phyloP scores from a whole-genome alignment of 1,284 basidiomycete genomes.

The Ganoderma meredithae region DNA sequence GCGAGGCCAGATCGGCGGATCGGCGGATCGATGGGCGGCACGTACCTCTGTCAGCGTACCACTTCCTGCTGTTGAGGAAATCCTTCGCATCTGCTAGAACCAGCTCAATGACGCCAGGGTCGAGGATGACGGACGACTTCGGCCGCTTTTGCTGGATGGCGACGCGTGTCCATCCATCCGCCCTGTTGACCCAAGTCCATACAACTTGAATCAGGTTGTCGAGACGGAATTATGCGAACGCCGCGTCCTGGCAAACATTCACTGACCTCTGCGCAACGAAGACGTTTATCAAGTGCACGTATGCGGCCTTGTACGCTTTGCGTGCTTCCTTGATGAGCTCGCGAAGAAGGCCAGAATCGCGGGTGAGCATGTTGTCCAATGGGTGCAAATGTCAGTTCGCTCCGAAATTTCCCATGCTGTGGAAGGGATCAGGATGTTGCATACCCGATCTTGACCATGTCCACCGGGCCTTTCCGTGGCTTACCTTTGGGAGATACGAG shows the following conservation, averaged over 20 bases:
- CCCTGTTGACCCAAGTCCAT: not conserved
- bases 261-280: constrained; percentile 28
- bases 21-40: not conserved
- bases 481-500: constrained; percentile 37
- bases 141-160: constrained; percentile 32
- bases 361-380: constrained; percentile 32
- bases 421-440: not conserved
- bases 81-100: constrained; percentile 34
- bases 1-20: constrained; percentile 53
- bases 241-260: not conserved
- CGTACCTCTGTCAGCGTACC: constrained; percentile 33
- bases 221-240: not conserved
- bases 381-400: not conserved
- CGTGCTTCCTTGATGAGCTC: constrained; percentile 41
- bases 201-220: no score
- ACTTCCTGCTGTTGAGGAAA: constrained; percentile 33
- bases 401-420: not conserved
- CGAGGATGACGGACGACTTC: constrained; percentile 30
- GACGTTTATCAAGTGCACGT: constrained; percentile 24
- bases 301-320: constrained; percentile 36
- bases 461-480: constrained; percentile 27
- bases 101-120: constrained; percentile 33
- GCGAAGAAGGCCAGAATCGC: constrained; percentile 34
- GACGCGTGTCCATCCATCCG: constrained; percentile 28
- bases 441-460: constrained; percentile 37